phyloP scores from a whole-genome alignment of 2,329 filamentous ascomycete genomes.

The Curvularia verruculosa region DNA sequence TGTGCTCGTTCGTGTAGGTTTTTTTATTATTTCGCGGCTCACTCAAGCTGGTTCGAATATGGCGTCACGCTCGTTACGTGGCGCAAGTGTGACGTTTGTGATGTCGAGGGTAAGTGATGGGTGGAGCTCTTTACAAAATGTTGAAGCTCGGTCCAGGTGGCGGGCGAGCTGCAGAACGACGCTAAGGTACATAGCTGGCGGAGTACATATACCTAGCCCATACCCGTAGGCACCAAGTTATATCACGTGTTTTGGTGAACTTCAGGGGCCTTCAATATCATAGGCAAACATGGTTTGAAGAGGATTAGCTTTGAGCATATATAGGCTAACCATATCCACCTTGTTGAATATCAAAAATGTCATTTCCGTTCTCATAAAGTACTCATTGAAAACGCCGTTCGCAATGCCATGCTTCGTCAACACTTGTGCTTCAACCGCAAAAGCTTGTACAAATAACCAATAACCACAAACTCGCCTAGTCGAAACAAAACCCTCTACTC shows the following conservation, averaged over 20 bases:
- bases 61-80: neutral
- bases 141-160: slow-evolving; percentile 18
- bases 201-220: neutral
- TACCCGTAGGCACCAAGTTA: neutral
- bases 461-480: neutral
- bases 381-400: neutral
- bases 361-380: neutral
- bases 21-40: neutral
- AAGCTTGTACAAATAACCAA: slow-evolving; percentile 5
- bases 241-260: neutral
- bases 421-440: neutral
- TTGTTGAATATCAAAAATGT: neutral
- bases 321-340: neutral
- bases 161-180: slow-evolving; percentile 1
- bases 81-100: slow-evolving; percentile 1
- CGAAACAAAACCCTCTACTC: neutral
- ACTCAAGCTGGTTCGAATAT: neutral
- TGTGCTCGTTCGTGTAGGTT: neutral
- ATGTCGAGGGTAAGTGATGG: slow-evolving; percentile 1
- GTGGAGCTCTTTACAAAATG: slow-evolving; percentile 11
- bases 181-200: neutral
- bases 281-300: neutral
- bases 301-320: neutral
- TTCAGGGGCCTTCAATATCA: neutral
- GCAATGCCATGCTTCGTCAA: slow-evolving; percentile 6